A percentile compares a stretch with the other conserved stretches of the same genome.
These are phyloP conservation scores for Pleurotus cornucopiae DNA, from an alignment of 768 basidiomycete genomes.

Conservation along the genomic window DNA sequence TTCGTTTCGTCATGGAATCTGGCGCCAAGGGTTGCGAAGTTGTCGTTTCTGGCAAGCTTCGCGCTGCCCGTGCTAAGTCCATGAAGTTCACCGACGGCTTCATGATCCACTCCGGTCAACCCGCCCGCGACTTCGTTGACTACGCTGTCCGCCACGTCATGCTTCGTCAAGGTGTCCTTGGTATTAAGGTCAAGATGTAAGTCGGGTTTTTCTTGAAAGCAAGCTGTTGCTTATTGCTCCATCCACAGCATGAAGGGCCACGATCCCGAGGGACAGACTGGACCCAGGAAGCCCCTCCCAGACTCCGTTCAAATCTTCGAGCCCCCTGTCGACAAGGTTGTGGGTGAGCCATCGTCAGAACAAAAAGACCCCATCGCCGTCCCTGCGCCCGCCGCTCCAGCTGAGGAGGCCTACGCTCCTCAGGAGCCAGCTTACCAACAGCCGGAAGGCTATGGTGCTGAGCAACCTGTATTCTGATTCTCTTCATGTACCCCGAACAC, in stretches of 20 bases:
- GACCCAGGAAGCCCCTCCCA: slow-evolving; percentile 91
- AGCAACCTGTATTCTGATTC: slow-evolving; percentile 60
- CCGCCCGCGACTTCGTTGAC: slow-evolving; percentile 94
- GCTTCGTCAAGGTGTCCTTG: slow-evolving; percentile 96
- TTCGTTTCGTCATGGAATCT: slow-evolving; percentile 99
- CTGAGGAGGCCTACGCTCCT: slow-evolving; percentile 47
- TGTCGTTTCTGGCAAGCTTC: slow-evolving; percentile 98
- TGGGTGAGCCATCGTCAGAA: slow-evolving; percentile 87
- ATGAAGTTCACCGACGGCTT: slow-evolving; percentile 99
- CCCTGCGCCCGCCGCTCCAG: slow-evolving; percentile 43
- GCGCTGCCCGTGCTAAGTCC: slow-evolving; percentile 98
- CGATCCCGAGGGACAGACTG: slow-evolving; percentile 87
- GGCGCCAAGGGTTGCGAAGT: slow-evolving; percentile 99
- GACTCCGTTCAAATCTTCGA: slow-evolving; percentile 90
- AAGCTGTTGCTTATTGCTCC: not conserved
- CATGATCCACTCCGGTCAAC: slow-evolving; percentile 99
- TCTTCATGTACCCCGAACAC: slow-evolving; percentile 2
- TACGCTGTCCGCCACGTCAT: slow-evolving; percentile 97
- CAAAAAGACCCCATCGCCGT: slow-evolving; percentile 67
- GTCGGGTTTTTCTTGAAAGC: slow-evolving; percentile 8
- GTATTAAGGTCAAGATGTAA: slow-evolving; percentile 99
- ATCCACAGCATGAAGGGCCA: slow-evolving; percentile 85
- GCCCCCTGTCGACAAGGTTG: slow-evolving; percentile 86
- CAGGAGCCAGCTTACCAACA: slow-evolving; percentile 41
- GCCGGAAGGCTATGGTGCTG: slow-evolving; percentile 29